Conservation (phyloP, 108 stramenopile species). For the Bacterosira constricta region DNA sequence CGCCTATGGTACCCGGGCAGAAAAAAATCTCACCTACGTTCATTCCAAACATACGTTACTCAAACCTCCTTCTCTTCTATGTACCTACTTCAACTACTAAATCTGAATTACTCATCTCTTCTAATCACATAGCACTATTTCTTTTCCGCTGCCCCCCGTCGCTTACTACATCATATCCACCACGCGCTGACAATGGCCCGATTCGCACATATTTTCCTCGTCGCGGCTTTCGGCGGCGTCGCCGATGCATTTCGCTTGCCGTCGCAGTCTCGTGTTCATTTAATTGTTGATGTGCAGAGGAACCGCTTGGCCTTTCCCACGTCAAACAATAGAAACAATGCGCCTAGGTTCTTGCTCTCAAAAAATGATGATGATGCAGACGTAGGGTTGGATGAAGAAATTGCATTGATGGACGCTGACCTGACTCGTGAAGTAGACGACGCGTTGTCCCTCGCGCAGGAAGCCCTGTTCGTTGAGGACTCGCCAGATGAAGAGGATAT, state of each 20-base stretch:
- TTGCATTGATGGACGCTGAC: slow-evolving; percentile 22
- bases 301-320: background rate
- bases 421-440: slow-evolving; percentile 28
- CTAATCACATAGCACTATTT: too few relatives aligned
- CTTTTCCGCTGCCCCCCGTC: too few relatives aligned
- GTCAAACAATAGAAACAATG: background rate
- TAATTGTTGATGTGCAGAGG: background rate
- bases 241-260: background rate
- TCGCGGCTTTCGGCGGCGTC: background rate
- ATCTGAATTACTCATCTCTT: too few relatives aligned
- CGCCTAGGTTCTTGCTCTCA: background rate
- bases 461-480: background rate
- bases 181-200: too few relatives aligned
- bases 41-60: too few relatives aligned
- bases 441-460: slow-evolving; percentile 24
- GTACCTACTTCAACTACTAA: too few relatives aligned
- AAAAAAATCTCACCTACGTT: too few relatives aligned
- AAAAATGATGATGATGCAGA: background rate
- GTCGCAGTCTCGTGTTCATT: background rate
- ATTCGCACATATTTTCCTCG: background rate
- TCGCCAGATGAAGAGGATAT: background rate
- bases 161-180: too few relatives aligned
- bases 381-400: background rate
- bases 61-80: too few relatives aligned
- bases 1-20: too few relatives aligned